Evolutionary conservation across 1,284 basidiomycete species (phyloP), one percentile per base, ranked within the genome.

Genomic region (Serendipita sp.): DNA sequence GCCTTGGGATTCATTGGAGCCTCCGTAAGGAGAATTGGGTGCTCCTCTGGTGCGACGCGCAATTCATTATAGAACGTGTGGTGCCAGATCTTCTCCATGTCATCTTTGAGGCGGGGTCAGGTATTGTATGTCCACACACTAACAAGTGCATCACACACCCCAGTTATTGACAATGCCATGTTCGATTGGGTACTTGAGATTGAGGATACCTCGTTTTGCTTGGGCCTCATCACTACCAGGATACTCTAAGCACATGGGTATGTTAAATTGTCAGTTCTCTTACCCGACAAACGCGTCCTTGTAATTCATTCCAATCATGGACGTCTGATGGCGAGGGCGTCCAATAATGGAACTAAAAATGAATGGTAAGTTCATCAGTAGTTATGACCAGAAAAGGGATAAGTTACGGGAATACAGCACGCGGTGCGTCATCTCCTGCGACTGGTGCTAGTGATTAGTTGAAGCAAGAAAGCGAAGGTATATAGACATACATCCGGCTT

Each of bases 31-130:
- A 95, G 81, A 67, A 93, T 88, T 67, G 92, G 92, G 80, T 94
- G 91, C 79, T 94, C 91, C 76, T 95, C 92, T 17, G 83, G 82
- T 6, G 82, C 82, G 64, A 84, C 87, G 78, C 87, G 87, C 64
- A 90, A 83, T 74, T 91, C 87, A 72, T 90, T 90, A 82, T 88
- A 90, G 79, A 89, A 90, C 67, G 87, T 90, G 79, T 91, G 88
- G 75, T 91, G 89, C 89, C 89, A 93, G 76, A 93, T 92, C 79
- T 91, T 91, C 80, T 92, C 89, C 89, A 92, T 92, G 77, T 92
- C 90, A 74, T 92, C 45, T 49, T 22, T 22, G 22, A 22, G 22
- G 22, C 22, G 22, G 22, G 22, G 22, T 22, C 22, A 22, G 22
- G 22, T 22, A 22, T 83, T 66, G 80, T 79, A 76, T 83, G 83